Conservation (phyloP, 2,329 filamentous ascomycete species). For the Colletotrichum liaoningense region DNA sequence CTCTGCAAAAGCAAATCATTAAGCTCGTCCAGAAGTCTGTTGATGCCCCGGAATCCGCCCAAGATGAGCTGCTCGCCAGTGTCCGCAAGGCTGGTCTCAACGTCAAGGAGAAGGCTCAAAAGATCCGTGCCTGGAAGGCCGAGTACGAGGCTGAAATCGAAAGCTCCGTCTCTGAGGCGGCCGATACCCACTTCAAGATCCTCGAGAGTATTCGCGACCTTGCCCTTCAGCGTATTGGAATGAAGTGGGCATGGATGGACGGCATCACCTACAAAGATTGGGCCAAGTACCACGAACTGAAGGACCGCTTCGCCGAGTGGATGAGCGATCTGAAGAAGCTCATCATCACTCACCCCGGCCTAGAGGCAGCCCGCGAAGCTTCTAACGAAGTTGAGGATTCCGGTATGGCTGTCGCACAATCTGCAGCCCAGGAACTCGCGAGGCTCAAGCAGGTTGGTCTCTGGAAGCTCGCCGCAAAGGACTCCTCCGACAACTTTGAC, state of each 20-base stretch:
- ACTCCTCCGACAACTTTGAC: slow-evolving; percentile 83
- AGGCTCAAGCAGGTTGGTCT: slow-evolving; percentile 84
- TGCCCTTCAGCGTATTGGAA: slow-evolving; percentile 90
- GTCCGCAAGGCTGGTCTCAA: slow-evolving; percentile 76
- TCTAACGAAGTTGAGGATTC: slow-evolving; percentile 78
- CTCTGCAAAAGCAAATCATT: slow-evolving; percentile 76
- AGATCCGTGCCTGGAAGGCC: slow-evolving; percentile 81
- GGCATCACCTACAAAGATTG: slow-evolving; percentile 97
- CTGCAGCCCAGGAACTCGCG: slow-evolving; percentile 82
- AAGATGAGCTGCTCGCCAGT: slow-evolving; percentile 56
- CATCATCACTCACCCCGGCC: slow-evolving; percentile 77
- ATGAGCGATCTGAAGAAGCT: slow-evolving; percentile 82
- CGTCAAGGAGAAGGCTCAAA: slow-evolving; percentile 82
- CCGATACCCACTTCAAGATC: slow-evolving; percentile 84
- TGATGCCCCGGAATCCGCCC: slow-evolving; percentile 52
- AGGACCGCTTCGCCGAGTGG: slow-evolving; percentile 86
- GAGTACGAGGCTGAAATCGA: slow-evolving; percentile 77
- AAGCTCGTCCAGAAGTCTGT: slow-evolving; percentile 68
- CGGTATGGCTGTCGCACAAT: slow-evolving; percentile 83
- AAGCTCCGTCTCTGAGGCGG: slow-evolving; percentile 75
- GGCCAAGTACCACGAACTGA: slow-evolving; percentile 92
- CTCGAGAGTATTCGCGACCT: slow-evolving; percentile 86
- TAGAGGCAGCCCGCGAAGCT: slow-evolving; percentile 75
- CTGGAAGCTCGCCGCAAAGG: slow-evolving; percentile 84
- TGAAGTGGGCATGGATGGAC: slow-evolving; percentile 96